These are phyloP conservation scores for Camillea tinctor DNA, from an alignment of 2,329 filamentous ascomycete genomes.

Conservation along the genomic window DNA sequence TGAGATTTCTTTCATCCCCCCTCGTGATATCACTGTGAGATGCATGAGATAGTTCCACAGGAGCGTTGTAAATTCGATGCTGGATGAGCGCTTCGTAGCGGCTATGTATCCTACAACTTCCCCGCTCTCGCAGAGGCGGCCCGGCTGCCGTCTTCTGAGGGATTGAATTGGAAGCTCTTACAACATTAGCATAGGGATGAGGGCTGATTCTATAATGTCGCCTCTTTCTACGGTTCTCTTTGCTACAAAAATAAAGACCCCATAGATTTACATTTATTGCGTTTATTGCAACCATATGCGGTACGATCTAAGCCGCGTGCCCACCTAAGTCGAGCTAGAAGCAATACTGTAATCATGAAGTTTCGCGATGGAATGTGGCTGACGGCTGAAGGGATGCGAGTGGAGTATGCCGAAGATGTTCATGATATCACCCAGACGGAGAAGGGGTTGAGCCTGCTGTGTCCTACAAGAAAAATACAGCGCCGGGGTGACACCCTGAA, in stretches of 20 bases:
- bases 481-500: constrained; percentile 57
- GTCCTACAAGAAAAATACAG: constrained; percentile 55
- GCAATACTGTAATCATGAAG: constrained; percentile 45
- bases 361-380: constrained; percentile 69
- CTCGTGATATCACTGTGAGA: neutral
- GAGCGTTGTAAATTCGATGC: neutral
- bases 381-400: constrained; percentile 55
- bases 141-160: neutral
- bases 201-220: neutral
- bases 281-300: neutral
- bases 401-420: constrained; percentile 67
- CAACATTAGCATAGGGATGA: neutral
- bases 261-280: neutral
- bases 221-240: neutral
- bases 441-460: constrained; percentile 53
- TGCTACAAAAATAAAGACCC: neutral
- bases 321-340: neutral
- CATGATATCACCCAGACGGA: constrained; percentile 49
- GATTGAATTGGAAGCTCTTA: neutral
- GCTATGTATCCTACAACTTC: neutral
- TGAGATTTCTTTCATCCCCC: neutral
- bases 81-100: neutral
- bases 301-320: neutral
- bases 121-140: neutral
- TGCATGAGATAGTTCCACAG: neutral